Evolutionary conservation across 106 monocot species (phyloP), one percentile per base, ranked within the genome.

Genomic region (Narthecium ossifragum): DNA sequence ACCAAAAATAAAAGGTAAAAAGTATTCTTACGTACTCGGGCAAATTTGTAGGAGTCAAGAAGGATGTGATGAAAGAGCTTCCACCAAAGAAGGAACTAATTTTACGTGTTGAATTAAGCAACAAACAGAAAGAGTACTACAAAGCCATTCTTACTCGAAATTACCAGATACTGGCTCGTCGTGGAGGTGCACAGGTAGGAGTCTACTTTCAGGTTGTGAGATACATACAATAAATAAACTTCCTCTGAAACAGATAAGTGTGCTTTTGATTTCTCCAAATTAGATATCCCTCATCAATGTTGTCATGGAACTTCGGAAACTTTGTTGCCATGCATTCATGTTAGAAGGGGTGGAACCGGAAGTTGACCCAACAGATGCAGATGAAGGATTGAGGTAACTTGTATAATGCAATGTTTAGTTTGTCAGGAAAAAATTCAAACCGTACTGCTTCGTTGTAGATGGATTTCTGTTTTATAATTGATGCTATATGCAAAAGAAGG

Each of bases 21-120:
- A 10, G 29, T 31, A 26, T 28, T 25, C 31, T 48, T 28, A 12
- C 27, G 34, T 13, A 50, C 53, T 33, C 34, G 14, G 46, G 1
- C 6, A 48, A 31, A 26, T 6, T 17, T 60, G 34, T 45, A 98
- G 98, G 98, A 66, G 76, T 98, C 13, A 98, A 98, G 79, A 98
- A 91, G 60, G 98, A 98, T 76, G 98, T 98, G 14, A 87, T 98
- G 87, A 98, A 98, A 63, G 98, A 98, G 67, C 87, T 98, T 40
- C 98, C 98, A 30, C 90, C 98, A 17, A 98, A 98, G 46, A 98
- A 98, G 69, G 98, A 98, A 52, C 74, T 98, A 21, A 91, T 98
- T 77, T 78, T 98, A 64, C 86, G 98, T 36, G 90, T 98, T 23
- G 98, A 98, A 51, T 66, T 98, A 59, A 84, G 85, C 51, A 70